A percentile compares a stretch with the other conserved stretches of the same genome.
Conservation (phyloP, 2,329 filamentous ascomycete species). For the Verticillium nonalfalfae region DNA sequence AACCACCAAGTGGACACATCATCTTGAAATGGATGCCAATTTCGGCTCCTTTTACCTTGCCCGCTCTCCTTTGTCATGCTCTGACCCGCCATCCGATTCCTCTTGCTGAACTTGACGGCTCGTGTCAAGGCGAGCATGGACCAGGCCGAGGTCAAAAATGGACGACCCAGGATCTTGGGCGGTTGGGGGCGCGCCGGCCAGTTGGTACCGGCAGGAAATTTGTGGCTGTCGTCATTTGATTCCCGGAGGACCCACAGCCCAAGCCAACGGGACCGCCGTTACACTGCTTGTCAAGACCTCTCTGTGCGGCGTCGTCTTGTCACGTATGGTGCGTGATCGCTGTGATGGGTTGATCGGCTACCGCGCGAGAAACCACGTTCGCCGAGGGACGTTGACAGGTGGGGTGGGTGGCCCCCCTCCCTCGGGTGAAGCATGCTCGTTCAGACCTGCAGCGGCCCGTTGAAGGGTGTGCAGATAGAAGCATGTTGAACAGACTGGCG, state of each 20-base stretch:
- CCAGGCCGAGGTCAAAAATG: not conserved
- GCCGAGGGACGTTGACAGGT: not conserved
- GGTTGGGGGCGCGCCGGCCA: slow-evolving; percentile 3
- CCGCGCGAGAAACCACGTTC: not conserved
- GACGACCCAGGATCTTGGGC: not conserved
- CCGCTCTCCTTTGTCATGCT: not conserved
- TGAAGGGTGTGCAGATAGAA: not conserved
- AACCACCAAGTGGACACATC: not conserved
- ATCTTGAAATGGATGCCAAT: not conserved
- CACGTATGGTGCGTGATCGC: not conserved
- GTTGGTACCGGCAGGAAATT: slow-evolving; percentile 12
- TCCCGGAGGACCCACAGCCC: slow-evolving; percentile 10
- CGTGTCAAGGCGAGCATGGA: not conserved
- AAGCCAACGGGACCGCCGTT: slow-evolving; percentile 5
- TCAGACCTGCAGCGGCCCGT: not conserved
- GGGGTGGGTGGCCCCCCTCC: not conserved
- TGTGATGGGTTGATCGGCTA: not conserved
- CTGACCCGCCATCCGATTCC: not conserved
- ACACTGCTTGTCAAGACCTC: not conserved
- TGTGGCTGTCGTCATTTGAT: slow-evolving; percentile 13
- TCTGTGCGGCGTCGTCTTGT: not conserved
- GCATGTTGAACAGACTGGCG: not conserved
- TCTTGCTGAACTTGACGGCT: not conserved
- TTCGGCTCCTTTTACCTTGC: not conserved
- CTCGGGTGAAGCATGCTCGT: not conserved